Base-by-base conservation (phyloP, 169 alveolate species). In the Plasmodium billcollinsi region DNA sequence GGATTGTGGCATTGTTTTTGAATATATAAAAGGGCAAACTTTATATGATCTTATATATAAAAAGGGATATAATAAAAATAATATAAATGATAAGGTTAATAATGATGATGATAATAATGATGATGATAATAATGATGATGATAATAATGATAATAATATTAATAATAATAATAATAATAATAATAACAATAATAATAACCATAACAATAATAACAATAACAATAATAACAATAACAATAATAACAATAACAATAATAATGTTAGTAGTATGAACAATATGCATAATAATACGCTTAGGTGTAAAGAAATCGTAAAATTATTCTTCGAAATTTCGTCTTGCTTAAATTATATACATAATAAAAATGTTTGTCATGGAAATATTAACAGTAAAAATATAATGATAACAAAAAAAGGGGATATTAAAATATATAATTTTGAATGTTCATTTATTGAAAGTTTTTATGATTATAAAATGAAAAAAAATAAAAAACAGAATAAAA, bases 1-100 rank as follows among this genome's bases (percentile, higher is more conserved):
- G 45, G 29, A 76, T 2, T 76, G 65, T 56, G 89, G 89, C 5
- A 15, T 76, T 39, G 74, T 76, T 50, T 76, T 76, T 50, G 89
- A 76, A 56, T 14, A 26, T 45, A 20, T 76, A 11, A 76, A 43
- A 9, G 88, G 75, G 39, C 49, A 49, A 26, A 47, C 4, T 24
- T 47, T 76, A 33, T 58, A 58, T 24, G 74, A 76, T n/a, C 9
- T n/a, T 15, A 65, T 76, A 76, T 76, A 76, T 24, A 11, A 24
- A 61, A 43, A 49, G 71, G 49, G 71, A 39, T 39, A 4, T 39
- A 39, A 39, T 39, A 39, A 39, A 39, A 39, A 39, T 39, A 11
- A 39, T 5, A 5, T 5, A 39, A 39, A 39, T 39, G 47, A 39
- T 39, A 39, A 5, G 9, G 9, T 5, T 39, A 39, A 39, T 0